A percentile compares a stretch with the other conserved stretches of the same genome.
These are phyloP conservation scores for Polyporus tsugae DNA, from an alignment of 1,284 basidiomycete genomes.

Conservation along the genomic window DNA sequence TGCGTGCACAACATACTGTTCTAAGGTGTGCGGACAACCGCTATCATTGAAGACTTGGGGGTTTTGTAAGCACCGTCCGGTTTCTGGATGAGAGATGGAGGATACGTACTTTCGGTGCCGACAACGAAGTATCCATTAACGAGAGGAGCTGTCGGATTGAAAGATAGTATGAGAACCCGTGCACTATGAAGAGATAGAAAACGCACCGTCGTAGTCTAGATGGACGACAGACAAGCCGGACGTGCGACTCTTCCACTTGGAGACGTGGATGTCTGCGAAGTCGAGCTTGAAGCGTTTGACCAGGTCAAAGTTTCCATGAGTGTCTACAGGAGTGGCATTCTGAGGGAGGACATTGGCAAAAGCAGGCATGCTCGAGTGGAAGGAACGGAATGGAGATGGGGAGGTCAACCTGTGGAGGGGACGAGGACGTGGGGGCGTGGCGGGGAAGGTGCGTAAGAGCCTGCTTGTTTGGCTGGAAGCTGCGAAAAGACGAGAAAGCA, in stretches of 20 bases:
- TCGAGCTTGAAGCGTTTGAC: constrained; percentile 75
- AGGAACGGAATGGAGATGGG: constrained; percentile 15
- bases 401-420: constrained; percentile 16
- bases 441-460: constrained; percentile 27
- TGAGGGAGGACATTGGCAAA: constrained; percentile 22
- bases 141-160: constrained; percentile 69
- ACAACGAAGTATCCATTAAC: constrained; percentile 95
- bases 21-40: constrained; percentile 93
- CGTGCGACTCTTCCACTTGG: constrained; percentile 85
- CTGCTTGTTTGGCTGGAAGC: constrained; percentile 31
- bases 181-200: neutral
- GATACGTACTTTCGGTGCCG: constrained; percentile 84
- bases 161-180: neutral
- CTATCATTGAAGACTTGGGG: constrained; percentile 87
- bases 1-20: constrained; percentile 69
- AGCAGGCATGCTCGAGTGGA: constrained; percentile 36
- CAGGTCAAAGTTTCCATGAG: constrained; percentile 82
- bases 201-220: constrained; percentile 82
- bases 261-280: constrained; percentile 80
- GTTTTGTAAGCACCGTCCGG: constrained; percentile 6
- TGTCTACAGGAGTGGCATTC: constrained; percentile 38
- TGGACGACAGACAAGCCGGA: constrained; percentile 85
- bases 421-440: constrained; percentile 19
- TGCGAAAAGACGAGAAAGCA: constrained; percentile 31
- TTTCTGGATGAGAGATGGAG: neutral